These are phyloP conservation scores for Tylopilus balloui DNA, from an alignment of 768 basidiomycete genomes.

Conservation along the genomic window DNA sequence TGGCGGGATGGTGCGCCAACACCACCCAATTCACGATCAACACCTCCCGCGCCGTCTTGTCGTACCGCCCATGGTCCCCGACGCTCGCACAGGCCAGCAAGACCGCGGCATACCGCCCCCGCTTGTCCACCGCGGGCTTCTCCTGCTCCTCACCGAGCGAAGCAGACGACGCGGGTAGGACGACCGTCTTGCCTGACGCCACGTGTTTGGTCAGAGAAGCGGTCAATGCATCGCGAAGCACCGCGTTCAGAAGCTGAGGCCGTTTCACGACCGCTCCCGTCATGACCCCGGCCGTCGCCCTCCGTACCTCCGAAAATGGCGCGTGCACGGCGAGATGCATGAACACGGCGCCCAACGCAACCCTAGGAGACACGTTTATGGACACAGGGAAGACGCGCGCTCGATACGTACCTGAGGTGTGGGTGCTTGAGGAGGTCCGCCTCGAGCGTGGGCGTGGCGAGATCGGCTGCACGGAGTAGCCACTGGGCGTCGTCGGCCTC, in stretches of 20 bases:
- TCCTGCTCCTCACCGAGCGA: conserved; percentile 32
- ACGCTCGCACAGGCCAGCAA: conserved; percentile 50
- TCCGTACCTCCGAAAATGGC: conserved; percentile 49
- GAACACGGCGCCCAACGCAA: conserved; percentile 60
- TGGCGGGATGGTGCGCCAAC: conserved; percentile 66
- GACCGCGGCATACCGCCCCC: conserved; percentile 47
- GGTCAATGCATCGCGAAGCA: conserved; percentile 59
- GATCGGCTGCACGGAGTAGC: conserved; percentile 66
- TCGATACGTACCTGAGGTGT: conserved; percentile 38
- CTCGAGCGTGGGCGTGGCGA: conserved; percentile 43
- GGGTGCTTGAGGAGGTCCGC: conserved; percentile 51
- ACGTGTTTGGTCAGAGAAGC: conserved; percentile 41
- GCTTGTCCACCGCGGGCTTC: conserved; percentile 44
- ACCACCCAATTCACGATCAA: conserved; percentile 55
- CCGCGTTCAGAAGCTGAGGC: conserved; percentile 46
- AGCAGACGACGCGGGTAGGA: not conserved
- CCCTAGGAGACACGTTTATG: conserved; percentile 41
- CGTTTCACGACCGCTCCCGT: conserved; percentile 33
- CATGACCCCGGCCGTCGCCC: conserved; percentile 42
- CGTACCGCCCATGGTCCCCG: conserved; percentile 20
- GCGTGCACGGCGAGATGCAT: conserved; percentile 66
- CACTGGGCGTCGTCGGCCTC: conserved; percentile 64
- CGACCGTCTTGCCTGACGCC: conserved; percentile 13
- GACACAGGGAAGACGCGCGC: not conserved
- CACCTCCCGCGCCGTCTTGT: conserved; percentile 38